Conservation (phyloP, 1,139 yeast species). For the Yamadazyma buinensis region DNA sequence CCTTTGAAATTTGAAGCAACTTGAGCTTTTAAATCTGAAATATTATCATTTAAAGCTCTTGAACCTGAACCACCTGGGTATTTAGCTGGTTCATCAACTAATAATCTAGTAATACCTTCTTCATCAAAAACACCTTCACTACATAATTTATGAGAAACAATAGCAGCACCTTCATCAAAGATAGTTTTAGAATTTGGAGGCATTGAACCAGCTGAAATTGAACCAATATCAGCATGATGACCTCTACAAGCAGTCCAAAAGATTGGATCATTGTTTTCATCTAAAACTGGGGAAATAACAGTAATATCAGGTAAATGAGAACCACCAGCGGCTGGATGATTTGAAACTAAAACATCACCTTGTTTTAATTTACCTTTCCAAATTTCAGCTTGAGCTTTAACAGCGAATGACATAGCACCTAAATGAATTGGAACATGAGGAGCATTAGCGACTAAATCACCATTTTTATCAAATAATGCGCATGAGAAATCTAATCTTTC, state of each 20-base stretch:
- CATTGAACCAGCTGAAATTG: constrained; percentile 46
- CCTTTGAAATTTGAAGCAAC: constrained; percentile 43
- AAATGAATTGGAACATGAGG: constrained; percentile 87
- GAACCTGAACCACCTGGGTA: constrained; percentile 47
- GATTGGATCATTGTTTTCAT: constrained; percentile 26
- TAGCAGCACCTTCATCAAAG: constrained; percentile 44
- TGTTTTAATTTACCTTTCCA: constrained; percentile 61
- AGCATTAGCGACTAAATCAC: constrained; percentile 80
- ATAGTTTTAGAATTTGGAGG: constrained; percentile 45
- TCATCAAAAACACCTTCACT: constrained; percentile 38
- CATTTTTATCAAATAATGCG: constrained; percentile 72
- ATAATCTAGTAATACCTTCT: constrained; percentile 33
- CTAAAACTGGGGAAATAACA: constrained; percentile 62
- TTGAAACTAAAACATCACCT: constrained; percentile 75
- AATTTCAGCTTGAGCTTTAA: constrained; percentile 57
- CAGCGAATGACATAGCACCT: constrained; percentile 88
- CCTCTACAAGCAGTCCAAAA: constrained; percentile 48
- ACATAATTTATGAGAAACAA: constrained; percentile 37
- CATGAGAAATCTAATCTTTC: constrained; percentile 83
- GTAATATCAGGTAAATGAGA: constrained; percentile 84
- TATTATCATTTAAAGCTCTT: constrained; percentile 37
- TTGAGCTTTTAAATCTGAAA: constrained; percentile 44
- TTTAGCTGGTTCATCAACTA: constrained; percentile 42
- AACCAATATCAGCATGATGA: constrained; percentile 48
- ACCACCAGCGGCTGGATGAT: constrained; percentile 80